Base-by-base conservation (phyloP, 805 yeast genomes). In the Lipomyces kockii region DNA sequence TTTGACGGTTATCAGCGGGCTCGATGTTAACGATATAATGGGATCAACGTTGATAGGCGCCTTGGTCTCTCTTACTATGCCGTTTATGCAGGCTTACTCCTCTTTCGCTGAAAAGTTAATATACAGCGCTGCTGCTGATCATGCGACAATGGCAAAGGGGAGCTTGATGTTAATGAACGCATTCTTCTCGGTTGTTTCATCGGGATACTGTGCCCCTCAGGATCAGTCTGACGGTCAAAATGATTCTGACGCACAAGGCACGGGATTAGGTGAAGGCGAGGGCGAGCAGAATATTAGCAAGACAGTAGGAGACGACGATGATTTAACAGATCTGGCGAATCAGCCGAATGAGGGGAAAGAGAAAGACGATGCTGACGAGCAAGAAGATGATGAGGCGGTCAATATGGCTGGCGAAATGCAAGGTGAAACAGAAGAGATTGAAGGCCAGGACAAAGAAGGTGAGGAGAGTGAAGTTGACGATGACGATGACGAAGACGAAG, bases 381-480 rank as follows among this genome's bases (percentile, higher is more conserved):
- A 82, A 9, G 89, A 89, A n/a, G 88, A 87, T 8, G 86, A 92
- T 61, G 92, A 91, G 76, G 98, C 98, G 4, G 92, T 91, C 58
- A 97, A 92, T 60, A 90, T 93, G 76, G 97, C 93, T 74, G 97
- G 98, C 46, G 98, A 95, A 74, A 91, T 95, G 97, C 97, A 95
- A 29, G 99, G 99, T 63, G 87, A 91, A 34, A 78, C 89, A 8
- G 97, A 94, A 78, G 92, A 93, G 71, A 80, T 78, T 3, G 82
- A 82, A 1, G 84, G 94, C 92, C 79, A 92, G 92, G 97, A 64
- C 22, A 94, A 98, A 97, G 95, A 94, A 75, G 98, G 93, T 74
- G 92, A 94, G 76, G 90, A 89, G 12, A 84, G 87, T 65, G 92
- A 88, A 17, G 86, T 86, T 70, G 83, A 85, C 25, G 90, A 72